Conservation (phyloP, 129 eudicot genomes). For the Lonicera japonica region DNA sequence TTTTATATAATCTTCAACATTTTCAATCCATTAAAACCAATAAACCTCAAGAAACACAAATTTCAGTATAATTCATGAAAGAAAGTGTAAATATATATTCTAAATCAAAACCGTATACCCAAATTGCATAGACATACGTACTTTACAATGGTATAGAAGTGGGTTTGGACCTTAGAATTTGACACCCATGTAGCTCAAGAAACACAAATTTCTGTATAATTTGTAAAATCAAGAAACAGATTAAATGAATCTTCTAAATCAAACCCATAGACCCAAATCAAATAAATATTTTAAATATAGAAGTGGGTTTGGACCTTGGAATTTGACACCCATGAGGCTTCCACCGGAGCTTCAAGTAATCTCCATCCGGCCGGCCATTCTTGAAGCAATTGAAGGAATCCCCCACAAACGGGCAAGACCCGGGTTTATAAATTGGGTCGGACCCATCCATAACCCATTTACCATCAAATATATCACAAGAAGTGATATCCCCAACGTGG, state of each 20-base stretch:
- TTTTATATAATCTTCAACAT: constrained; percentile 37
- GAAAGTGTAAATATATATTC: not conserved
- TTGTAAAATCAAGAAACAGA: no score
- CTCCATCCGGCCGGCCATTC: constrained; percentile 38
- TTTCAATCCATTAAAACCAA: constrained; percentile 38
- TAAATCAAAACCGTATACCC: not conserved
- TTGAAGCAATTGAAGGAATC: constrained; percentile 37
- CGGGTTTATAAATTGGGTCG: constrained; percentile 30
- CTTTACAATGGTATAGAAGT: not conserved
- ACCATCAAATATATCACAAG: constrained; percentile 44
- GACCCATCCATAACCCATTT: constrained; percentile 20
- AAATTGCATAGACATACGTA: not conserved
- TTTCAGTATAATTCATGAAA: no score
- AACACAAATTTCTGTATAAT: no score
- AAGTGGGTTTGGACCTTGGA: constrained; percentile 24
- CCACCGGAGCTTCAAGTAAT: constrained; percentile 31
- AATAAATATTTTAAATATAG: no score
- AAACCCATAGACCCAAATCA: no score
- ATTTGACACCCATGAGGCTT: constrained; percentile 41
- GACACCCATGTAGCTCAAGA: no score
- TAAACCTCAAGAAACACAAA: not conserved
- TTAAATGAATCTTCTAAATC: no score
- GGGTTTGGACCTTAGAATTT: no score
- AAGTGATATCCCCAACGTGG: not conserved
- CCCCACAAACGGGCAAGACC: constrained; percentile 35